Evolutionary conservation across 2,329 filamentous ascomycete species (phyloP).

Genomic region (Epichloe coenophiala): DNA sequence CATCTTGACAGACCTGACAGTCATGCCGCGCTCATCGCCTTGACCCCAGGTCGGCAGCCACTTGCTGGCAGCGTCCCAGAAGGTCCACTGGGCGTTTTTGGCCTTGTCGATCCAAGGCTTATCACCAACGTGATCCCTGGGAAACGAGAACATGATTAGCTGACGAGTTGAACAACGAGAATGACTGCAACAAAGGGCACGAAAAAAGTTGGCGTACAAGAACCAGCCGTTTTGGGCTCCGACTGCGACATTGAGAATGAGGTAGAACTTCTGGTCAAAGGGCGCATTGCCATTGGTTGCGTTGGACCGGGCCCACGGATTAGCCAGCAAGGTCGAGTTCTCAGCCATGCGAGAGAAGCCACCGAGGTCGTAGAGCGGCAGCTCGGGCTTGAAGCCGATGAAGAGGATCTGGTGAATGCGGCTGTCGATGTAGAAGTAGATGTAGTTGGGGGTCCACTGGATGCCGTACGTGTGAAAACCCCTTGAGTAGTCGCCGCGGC

Average conservation of each 20-base stretch:
- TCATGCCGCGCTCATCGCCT: slow-evolving; percentile 29
- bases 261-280: slow-evolving; percentile 37
- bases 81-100: slow-evolving; percentile 25
- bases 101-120: slow-evolving; percentile 34
- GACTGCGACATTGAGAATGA: slow-evolving; percentile 38
- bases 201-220: slow-evolving; percentile 16
- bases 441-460: slow-evolving; percentile 37
- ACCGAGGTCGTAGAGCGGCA: slow-evolving; percentile 27
- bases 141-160: neutral
- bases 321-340: slow-evolving; percentile 26
- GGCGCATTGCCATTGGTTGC: slow-evolving; percentile 29
- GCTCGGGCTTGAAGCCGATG: slow-evolving; percentile 19
- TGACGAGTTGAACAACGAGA: neutral
- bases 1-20: slow-evolving; percentile 32
- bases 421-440: slow-evolving; percentile 39
- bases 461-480: slow-evolving; percentile 38
- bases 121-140: slow-evolving; percentile 25
- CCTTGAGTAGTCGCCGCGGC: slow-evolving; percentile 25
- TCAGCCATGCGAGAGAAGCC: slow-evolving; percentile 25
- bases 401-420: slow-evolving; percentile 26
- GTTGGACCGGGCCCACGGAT: slow-evolving; percentile 29
- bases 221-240: slow-evolving; percentile 36
- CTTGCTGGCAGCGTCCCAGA: slow-evolving; percentile 25
- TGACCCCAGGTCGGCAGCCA: slow-evolving; percentile 36
- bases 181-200: neutral